These are phyloP conservation scores for Emmonsiellopsis sp. DNA, from an alignment of 2,329 filamentous ascomycete species.

Conservation along the genomic window DNA sequence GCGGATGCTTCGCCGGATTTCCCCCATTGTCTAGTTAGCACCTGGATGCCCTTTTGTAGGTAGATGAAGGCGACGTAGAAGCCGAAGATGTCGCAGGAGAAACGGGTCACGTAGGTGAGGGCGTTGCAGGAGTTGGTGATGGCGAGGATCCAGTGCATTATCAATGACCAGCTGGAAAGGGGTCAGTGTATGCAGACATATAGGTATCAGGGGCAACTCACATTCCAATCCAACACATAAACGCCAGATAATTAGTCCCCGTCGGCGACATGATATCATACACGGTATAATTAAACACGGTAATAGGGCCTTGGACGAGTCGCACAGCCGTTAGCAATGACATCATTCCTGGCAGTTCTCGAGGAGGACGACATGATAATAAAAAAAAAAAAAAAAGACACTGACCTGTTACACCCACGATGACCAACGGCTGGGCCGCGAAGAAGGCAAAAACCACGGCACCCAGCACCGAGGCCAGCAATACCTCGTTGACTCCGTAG, in stretches of 20 bases:
- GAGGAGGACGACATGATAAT: slow-evolving; percentile 44
- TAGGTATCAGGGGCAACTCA: slow-evolving; percentile 30
- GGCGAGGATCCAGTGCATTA: slow-evolving; percentile 77
- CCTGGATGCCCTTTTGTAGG: slow-evolving; percentile 81
- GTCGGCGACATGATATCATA: slow-evolving; percentile 76
- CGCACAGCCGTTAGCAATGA: slow-evolving; percentile 41
- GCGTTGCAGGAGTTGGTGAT: slow-evolving; percentile 80
- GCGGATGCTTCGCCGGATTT: slow-evolving; percentile 49
- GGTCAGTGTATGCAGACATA: background rate
- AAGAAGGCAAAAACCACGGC: slow-evolving; percentile 71
- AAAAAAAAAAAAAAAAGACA: background rate
- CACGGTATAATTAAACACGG: slow-evolving; percentile 89
- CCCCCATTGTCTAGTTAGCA: slow-evolving; percentile 64
- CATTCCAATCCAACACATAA: slow-evolving; percentile 88
- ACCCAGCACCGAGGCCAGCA: slow-evolving; percentile 76
- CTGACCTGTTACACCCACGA: slow-evolving; percentile 74
- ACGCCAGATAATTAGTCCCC: slow-evolving; percentile 72
- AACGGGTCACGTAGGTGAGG: slow-evolving; percentile 80
- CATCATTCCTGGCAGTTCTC: slow-evolving; percentile 48
- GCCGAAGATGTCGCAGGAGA: slow-evolving; percentile 88
- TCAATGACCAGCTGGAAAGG: slow-evolving; percentile 58
- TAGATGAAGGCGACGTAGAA: slow-evolving; percentile 93
- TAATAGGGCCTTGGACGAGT: slow-evolving; percentile 60
- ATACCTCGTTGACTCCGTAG: slow-evolving; percentile 83
- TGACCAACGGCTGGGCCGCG: slow-evolving; percentile 76